These are phyloP conservation scores for Phalaenopsis hybrid DNA, from an alignment of 116 monocot species.

Conservation along the genomic window DNA sequence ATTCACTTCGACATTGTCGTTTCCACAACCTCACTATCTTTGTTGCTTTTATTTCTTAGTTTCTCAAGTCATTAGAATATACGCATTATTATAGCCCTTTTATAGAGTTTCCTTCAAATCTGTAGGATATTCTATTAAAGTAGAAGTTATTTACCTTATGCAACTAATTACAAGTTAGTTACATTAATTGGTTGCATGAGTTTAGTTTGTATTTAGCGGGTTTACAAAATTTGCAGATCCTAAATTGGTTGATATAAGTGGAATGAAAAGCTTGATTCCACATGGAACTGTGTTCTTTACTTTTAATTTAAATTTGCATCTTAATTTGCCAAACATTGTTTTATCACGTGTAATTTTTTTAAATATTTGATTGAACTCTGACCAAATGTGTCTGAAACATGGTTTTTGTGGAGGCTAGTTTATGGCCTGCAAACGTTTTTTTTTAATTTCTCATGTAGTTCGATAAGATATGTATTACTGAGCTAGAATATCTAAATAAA, in stretches of 20 bases:
- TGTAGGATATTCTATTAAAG: not conserved
- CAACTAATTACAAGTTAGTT: too few species aligned
- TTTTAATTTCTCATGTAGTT: not conserved
- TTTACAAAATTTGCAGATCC: not conserved
- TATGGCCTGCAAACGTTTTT: not conserved
- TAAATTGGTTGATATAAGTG: slow-evolving; percentile 1
- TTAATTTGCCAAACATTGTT: not conserved
- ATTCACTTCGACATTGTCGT: too few species aligned
- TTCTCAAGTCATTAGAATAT: not conserved
- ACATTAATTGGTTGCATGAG: not conserved
- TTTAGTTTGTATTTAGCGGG: not conserved
- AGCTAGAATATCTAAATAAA: not conserved
- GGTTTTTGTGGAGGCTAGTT: not conserved
- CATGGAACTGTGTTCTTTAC: not conserved
- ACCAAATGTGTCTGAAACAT: not conserved
- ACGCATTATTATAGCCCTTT: not conserved
- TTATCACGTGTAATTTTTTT: not conserved
- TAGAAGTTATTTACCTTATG: slow-evolving; percentile 1
- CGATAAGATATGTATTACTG: not conserved
- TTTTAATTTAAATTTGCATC: not conserved
- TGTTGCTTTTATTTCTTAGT: not conserved
- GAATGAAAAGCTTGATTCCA: not conserved
- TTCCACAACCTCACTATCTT: not conserved
- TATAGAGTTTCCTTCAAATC: not conserved
- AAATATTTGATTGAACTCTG: not conserved